Evolutionary conservation across 768 basidiomycete species (phyloP), one percentile per base, ranked within the genome.

Genomic region (Ephemerocybe angulata): DNA sequence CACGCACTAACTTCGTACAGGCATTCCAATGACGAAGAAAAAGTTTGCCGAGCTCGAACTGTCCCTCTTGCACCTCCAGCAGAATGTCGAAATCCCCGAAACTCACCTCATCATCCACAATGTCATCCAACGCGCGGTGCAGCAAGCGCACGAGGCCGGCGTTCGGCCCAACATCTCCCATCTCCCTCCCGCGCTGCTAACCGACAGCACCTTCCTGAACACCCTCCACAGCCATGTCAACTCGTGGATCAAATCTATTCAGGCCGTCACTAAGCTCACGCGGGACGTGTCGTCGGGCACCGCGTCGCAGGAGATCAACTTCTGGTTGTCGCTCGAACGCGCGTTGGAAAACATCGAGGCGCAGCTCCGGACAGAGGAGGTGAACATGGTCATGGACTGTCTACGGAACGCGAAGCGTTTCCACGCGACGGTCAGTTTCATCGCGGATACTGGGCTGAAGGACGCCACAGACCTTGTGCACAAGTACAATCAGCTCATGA

Each of bases 1-100:
- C n/a, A n/a, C n/a, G n/a, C n/a, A n/a, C n/a, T n/a, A n/a, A n/a
- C n/a, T n/a, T n/a, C n/a, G n/a, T n/a, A n/a, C n/a, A n/a, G n/a
- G 76, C 78, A 98, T 99, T 55, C 97, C 97, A 3, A 92, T 97
- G 81, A 94, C 96, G 43, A 98, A 98, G 83, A 95, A 95, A 78
- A 98, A 98, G 72, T 98, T 98, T 65, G 96, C 97, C 7, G 97
- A 99, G 63, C 85, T 98, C 53, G 96, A 99, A 69, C 73, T 98
- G 10, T 94, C 93, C 2, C 75, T 98, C 15, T 76, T 98, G 1
- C 97, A 99, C 67, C 80, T 98, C 4, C 96, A 98, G 65, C 97
- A 98, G 70, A 99, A 99, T 62, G 96, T 98, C 59, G 97, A 99
- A 74, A 98, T 98, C 50, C 97, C 97, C 1, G 93, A 98, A 70